phyloP scores from a whole-genome alignment of 257 asterid species.

The Prunella vulgaris region DNA sequence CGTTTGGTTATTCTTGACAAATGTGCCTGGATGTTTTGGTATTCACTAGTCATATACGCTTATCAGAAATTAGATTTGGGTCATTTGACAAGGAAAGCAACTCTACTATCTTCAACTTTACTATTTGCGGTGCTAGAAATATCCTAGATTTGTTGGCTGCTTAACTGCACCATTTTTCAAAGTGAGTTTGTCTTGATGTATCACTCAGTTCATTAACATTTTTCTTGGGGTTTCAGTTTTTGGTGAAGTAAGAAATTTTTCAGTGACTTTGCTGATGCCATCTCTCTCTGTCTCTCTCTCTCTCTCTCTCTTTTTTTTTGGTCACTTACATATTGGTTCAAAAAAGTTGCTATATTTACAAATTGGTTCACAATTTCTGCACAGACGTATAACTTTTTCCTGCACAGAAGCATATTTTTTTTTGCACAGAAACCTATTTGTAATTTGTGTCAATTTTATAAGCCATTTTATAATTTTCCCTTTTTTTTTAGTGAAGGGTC shows the following conservation, averaged over 20 bases:
- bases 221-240: background rate
- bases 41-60: background rate
- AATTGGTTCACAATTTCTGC: no score
- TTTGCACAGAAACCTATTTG: no score
- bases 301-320: no score
- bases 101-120: background rate
- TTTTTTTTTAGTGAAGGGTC: background rate
- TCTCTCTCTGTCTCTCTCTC: no score
- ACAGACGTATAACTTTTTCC: no score
- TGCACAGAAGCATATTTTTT: no score
- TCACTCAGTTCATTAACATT: background rate
- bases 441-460: no score
- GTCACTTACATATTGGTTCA: no score
- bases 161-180: background rate
- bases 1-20: background rate
- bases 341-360: no score
- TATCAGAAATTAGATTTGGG: background rate
- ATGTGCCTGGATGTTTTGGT: slow-evolving; percentile 1
- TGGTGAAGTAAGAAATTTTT: background rate
- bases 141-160: background rate
- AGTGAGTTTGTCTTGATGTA: background rate
- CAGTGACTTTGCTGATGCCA: no score
- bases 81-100: background rate
- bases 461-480: no score
- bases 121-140: background rate